phyloP scores from a whole-genome alignment of 2,329 filamentous ascomycete species.

The Tetracladium maxilliforme region DNA sequence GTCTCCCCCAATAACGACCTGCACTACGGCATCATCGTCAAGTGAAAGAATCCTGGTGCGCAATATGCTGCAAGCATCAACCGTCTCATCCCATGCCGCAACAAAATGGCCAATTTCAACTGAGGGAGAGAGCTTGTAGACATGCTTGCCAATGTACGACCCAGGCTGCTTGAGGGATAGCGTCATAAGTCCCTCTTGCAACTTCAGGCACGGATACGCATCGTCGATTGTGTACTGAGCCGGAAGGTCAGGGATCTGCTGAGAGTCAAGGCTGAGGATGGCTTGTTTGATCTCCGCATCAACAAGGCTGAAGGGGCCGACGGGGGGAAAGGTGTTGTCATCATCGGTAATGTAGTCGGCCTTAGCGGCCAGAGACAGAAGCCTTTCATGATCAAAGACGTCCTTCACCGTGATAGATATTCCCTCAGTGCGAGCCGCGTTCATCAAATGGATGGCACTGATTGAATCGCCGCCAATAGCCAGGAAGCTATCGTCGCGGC shows the following conservation, averaged over 20 bases:
- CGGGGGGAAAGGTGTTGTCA: too few relatives aligned
- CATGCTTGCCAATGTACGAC: conserved; percentile 10
- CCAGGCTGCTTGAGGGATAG: conserved; percentile 9
- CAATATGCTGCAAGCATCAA: conserved; percentile 4
- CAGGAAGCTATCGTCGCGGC: conserved; percentile 5
- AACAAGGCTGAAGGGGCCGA: too few relatives aligned
- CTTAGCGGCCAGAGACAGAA: too few relatives aligned
- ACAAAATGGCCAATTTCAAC: conserved; percentile 2
- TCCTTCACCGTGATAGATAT: conserved; percentile 7
- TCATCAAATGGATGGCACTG: conserved; percentile 43
- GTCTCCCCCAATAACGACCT: too few relatives aligned
- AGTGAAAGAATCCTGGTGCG: conserved; percentile 8
- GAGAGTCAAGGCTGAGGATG: too few relatives aligned
- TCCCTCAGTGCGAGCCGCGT: conserved; percentile 3
- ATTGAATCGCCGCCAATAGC: conserved; percentile 29
- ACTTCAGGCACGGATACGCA: conserved; percentile 10
- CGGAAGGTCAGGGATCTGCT: too few relatives aligned
- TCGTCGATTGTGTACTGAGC: too few relatives aligned
- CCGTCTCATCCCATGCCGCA: conserved; percentile 3
- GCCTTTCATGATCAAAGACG: too few relatives aligned
- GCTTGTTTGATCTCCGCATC: too few relatives aligned
- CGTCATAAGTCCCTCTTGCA: conserved; percentile 13
- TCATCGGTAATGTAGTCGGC: too few relatives aligned
- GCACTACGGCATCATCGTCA: too few relatives aligned
- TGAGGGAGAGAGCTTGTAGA: too few relatives aligned